Evolutionary conservation across 805 yeast species (phyloP).

Genomic region (Candida sonorensis): DNA sequence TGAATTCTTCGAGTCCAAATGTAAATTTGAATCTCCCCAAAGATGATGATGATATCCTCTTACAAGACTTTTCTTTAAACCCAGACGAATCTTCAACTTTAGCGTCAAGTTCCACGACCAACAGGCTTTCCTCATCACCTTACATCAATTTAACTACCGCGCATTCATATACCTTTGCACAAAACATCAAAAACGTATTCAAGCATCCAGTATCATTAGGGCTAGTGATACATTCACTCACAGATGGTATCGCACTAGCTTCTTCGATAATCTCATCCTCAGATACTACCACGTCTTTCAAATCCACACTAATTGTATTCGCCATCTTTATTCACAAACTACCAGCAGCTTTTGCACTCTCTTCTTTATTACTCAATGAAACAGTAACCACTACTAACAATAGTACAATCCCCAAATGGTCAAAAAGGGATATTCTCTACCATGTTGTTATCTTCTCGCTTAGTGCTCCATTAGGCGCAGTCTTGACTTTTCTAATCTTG

Average conservation of each 20-base stretch:
- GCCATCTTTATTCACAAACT: constrained; percentile 66
- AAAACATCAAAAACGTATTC: constrained; percentile 27
- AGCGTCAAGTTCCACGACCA: too few species aligned
- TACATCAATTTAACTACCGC: too few species aligned
- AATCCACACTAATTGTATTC: constrained; percentile 38
- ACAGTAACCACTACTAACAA: too few species aligned
- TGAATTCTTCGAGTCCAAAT: constrained; percentile 1
- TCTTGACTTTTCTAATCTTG: constrained; percentile 35
- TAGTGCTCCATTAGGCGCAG: constrained; percentile 57
- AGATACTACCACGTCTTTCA: constrained; percentile 4
- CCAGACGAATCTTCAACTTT: not conserved
- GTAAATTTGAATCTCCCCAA: not conserved
- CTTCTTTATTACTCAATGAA: constrained; percentile 43
- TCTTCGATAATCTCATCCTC: constrained; percentile 36
- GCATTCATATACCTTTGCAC: too few species aligned
- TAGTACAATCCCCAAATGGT: too few species aligned
- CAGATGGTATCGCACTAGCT: constrained; percentile 72
- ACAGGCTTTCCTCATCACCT: too few species aligned
- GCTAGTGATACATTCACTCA: constrained; percentile 55
- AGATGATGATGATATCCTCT: not conserved
- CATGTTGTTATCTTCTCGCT: constrained; percentile 50
- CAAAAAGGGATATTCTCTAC: constrained; percentile 25
- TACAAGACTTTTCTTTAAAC: too few species aligned
- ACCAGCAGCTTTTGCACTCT: constrained; percentile 67
- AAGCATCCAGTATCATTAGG: constrained; percentile 51